Conservation (phyloP, 2,329 filamentous ascomycete species). For the Xylaria hypoxylon region DNA sequence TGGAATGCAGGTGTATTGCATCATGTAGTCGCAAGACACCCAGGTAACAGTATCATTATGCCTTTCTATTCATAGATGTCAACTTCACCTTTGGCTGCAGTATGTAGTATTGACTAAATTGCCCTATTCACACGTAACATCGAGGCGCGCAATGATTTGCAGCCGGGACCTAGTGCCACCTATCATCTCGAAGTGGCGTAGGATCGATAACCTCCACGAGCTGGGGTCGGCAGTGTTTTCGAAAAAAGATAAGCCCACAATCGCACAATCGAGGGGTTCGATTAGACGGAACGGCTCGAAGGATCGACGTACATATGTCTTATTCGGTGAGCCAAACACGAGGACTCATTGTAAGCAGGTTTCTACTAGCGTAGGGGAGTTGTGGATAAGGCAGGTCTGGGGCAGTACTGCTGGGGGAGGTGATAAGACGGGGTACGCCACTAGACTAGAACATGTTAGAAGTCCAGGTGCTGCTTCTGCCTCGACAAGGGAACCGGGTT, state of each 20-base stretch:
- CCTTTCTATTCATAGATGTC: constrained; percentile 38
- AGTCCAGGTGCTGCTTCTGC: constrained; percentile 15
- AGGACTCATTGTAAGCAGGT: constrained; percentile 28
- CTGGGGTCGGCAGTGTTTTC: constrained; percentile 34
- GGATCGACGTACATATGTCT: constrained; percentile 33
- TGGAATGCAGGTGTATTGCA: constrained; percentile 25
- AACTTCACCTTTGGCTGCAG: constrained; percentile 21
- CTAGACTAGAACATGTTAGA: constrained; percentile 28
- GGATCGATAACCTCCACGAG: constrained; percentile 36
- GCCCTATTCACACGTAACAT: constrained; percentile 26
- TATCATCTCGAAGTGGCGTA: constrained; percentile 32
- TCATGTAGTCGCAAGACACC: constrained; percentile 2
- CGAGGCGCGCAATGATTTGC: constrained; percentile 14
- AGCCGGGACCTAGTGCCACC: constrained; percentile 14
- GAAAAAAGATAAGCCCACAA: constrained; percentile 23
- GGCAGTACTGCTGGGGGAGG: too few relatives aligned
- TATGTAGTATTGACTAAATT: constrained; percentile 27
- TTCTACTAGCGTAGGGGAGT: constrained; percentile 25
- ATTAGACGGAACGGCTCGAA: constrained; percentile 30
- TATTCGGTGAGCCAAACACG: constrained; percentile 21
- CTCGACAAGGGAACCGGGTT: constrained; percentile 23
- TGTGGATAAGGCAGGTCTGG: constrained; percentile 21
- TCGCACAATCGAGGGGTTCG: constrained; percentile 17
- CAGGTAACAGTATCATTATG: constrained; percentile 21
- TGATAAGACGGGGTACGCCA: constrained; percentile 29